phyloP scores from a whole-genome alignment of 768 basidiomycete genomes.

The Gloeostereum incarnatum region DNA sequence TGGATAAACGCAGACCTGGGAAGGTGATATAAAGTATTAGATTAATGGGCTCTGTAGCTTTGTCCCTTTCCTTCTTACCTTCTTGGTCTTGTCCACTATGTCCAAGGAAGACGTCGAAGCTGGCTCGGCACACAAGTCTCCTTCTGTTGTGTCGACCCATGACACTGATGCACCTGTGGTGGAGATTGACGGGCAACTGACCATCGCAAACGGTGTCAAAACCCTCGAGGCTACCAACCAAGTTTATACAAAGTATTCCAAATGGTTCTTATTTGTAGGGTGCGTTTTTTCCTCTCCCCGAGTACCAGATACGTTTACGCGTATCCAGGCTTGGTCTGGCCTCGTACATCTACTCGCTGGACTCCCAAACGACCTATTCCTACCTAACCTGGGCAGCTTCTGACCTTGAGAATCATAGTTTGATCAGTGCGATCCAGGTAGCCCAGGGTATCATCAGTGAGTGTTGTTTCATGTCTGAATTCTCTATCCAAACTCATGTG shows the following conservation, averaged over 20 bases:
- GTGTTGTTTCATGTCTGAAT: conserved; percentile 8
- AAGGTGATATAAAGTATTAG: too few relatives aligned
- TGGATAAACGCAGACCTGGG: too few relatives aligned
- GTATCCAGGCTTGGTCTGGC: conserved; percentile 45
- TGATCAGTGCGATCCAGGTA: conserved; percentile 44
- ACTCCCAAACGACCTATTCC: conserved; percentile 57
- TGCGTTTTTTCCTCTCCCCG: conserved; percentile 23
- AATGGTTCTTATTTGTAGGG: conserved; percentile 56
- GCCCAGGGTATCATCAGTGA: conserved; percentile 47
- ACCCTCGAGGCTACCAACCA: conserved; percentile 41
- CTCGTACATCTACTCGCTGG: conserved; percentile 72
- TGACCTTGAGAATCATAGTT: conserved; percentile 40
- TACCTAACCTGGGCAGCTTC: conserved; percentile 54
- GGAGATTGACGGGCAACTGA: too few relatives aligned
- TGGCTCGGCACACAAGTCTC: too few relatives aligned
- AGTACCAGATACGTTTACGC: background rate
- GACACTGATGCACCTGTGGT: too few relatives aligned
- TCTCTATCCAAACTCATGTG: conserved; percentile 3
- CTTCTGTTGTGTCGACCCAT: too few relatives aligned
- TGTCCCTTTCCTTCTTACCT: too few relatives aligned
- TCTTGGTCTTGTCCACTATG: too few relatives aligned
- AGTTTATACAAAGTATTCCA: conserved; percentile 43
- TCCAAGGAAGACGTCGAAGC: too few relatives aligned
- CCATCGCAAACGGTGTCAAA: too few relatives aligned
- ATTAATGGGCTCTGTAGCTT: too few relatives aligned